A percentile compares a stretch with the other conserved stretches of the same genome.
These are phyloP conservation scores for Daldinia concentrica DNA, from an alignment of 495 filamentous ascomycete genomes.

Conservation along the genomic window DNA sequence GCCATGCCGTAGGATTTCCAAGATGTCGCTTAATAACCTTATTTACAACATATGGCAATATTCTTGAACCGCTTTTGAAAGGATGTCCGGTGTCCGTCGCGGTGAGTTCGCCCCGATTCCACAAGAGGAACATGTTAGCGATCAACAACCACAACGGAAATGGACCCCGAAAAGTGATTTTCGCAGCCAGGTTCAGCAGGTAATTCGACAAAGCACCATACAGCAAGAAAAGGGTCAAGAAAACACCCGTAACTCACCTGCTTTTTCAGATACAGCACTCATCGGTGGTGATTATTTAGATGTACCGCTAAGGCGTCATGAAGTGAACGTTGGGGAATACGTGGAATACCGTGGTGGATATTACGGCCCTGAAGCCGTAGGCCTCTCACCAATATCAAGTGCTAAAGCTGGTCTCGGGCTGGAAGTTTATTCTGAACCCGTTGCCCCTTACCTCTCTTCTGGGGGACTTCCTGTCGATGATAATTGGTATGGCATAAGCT, in stretches of 20 bases:
- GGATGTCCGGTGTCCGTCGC: constrained; percentile 7
- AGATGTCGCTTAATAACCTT: not conserved
- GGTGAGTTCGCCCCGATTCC: constrained; percentile 34
- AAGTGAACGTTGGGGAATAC: constrained; percentile 25
- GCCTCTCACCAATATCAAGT: constrained; percentile 25
- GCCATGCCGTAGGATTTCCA: not conserved
- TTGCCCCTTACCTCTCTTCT: constrained; percentile 15
- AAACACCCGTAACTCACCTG: constrained; percentile 27
- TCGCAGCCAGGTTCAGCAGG: constrained; percentile 35
- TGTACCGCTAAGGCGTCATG: constrained; percentile 32
- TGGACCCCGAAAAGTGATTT: constrained; percentile 24
- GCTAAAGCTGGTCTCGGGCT: constrained; percentile 36
- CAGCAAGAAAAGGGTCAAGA: not conserved
- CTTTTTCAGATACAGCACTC: constrained; percentile 37
- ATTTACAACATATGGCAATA: not conserved
- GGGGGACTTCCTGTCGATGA: constrained; percentile 33
- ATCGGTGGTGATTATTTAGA: constrained; percentile 30
- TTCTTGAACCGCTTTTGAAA: not conserved
- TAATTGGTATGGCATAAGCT: constrained; percentile 24
- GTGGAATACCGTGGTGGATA: constrained; percentile 21
- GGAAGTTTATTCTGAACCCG: constrained; percentile 26
- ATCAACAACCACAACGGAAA: constrained; percentile 14
- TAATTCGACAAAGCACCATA: constrained; percentile 18
- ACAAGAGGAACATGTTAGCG: constrained; percentile 11
- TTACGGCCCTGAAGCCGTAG: constrained; percentile 31